These are phyloP conservation scores for sunflower (Helianthus annuus) DNA, from an alignment of 129 eudicot genomes.

Conservation along the genomic window DNA sequence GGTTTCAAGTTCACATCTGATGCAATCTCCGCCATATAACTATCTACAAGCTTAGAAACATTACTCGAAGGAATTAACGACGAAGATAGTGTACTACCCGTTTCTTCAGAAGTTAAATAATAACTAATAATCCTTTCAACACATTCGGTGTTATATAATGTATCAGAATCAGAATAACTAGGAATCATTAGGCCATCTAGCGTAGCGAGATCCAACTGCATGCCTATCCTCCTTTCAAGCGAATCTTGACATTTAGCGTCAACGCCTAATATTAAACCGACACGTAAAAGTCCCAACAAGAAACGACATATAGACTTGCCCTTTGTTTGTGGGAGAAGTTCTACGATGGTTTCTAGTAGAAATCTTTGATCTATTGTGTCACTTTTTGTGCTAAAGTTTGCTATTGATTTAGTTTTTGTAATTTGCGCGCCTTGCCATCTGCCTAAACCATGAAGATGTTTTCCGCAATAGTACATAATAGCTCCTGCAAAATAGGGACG, in stretches of 20 bases:
- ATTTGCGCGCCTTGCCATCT: slow-evolving; percentile 66
- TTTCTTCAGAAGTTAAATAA: slow-evolving; percentile 53
- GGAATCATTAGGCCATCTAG: slow-evolving; percentile 80
- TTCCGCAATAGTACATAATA: slow-evolving; percentile 61
- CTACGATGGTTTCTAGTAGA: slow-evolving; percentile 56
- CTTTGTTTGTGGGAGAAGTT: slow-evolving; percentile 70
- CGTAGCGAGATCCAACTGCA: slow-evolving; percentile 72
- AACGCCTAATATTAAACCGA: slow-evolving; percentile 66
- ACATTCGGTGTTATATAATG: slow-evolving; percentile 63
- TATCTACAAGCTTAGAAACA: slow-evolving; percentile 72
- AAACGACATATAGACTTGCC: slow-evolving; percentile 73
- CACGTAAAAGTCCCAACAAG: slow-evolving; percentile 72
- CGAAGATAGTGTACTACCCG: slow-evolving; percentile 36
- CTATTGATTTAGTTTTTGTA: slow-evolving; percentile 49
- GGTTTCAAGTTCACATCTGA: slow-evolving; percentile 84
- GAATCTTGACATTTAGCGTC: slow-evolving; percentile 49
- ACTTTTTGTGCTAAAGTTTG: slow-evolving; percentile 56
- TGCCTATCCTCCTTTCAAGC: slow-evolving; percentile 76
- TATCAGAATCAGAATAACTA: slow-evolving; percentile 66
- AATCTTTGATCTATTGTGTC: slow-evolving; percentile 50
- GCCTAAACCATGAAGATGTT: slow-evolving; percentile 71
- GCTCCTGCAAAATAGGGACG: slow-evolving; percentile 37
- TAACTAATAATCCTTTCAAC: slow-evolving; percentile 63
- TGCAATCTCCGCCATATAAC: slow-evolving; percentile 84
- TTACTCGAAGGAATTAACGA: slow-evolving; percentile 47